Conservation (phyloP, 306 rosid species). For the Corylus avellana region DNA sequence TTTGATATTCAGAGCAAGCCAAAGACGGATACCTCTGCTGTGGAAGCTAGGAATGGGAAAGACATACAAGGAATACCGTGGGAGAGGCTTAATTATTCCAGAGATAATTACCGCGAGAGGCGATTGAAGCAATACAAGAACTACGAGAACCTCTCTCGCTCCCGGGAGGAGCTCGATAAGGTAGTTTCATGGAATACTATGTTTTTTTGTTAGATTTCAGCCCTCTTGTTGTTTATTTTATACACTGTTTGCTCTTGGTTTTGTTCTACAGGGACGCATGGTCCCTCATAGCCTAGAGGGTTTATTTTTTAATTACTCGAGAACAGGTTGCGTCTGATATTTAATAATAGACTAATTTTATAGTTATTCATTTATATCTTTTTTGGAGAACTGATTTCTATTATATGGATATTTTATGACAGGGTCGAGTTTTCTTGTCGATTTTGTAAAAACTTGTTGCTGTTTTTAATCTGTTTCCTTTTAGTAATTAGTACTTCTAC, state of each 20-base stretch:
- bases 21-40: conserved; percentile 78
- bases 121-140: conserved; percentile 81
- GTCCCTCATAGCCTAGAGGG: no score
- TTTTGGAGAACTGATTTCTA: neutral
- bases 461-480: neutral
- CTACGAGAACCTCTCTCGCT: conserved; percentile 62
- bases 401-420: neutral
- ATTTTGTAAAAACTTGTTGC: neutral
- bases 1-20: conserved; percentile 43
- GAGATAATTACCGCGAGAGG: conserved; percentile 72
- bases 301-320: no score
- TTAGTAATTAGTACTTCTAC: neutral
- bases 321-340: no score
- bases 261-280: no score
- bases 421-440: no score
- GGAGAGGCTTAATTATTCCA: conserved; percentile 78
- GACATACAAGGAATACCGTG: conserved; percentile 94
- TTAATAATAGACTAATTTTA: no score
- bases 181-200: conserved; percentile 22
- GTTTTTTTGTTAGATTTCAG: neutral
- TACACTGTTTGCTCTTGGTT: neutral
- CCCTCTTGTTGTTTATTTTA: neutral
- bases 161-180: conserved; percentile 60
- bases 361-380: no score
- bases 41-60: conserved; percentile 78